Base-by-base conservation (phyloP, 768 basidiomycete species). In the Boletus subcaerulescens region DNA sequence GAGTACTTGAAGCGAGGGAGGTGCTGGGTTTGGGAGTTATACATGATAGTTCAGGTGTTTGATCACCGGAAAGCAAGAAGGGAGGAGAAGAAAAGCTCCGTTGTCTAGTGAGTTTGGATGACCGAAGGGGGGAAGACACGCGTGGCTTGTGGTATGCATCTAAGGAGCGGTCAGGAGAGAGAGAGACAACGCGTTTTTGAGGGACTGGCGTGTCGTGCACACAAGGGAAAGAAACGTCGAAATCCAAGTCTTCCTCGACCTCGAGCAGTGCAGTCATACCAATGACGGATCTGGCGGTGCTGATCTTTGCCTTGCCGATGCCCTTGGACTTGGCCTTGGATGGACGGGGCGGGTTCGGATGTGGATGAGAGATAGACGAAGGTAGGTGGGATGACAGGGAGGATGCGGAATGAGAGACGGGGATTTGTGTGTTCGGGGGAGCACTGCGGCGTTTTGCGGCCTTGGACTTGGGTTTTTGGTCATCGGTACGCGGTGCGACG, bases 261-360 rank as follows among this genome's bases (percentile, higher is more conserved):
- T 82, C 81, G 15, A 82, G 68, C 2, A 83, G 62, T 12, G 77
- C 76, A 17, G 79, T 65, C 82, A 83, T 83, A 52, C 76, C 79
- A 60, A 76, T 69, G 71, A 80, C 78, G 53, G 79, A 75, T 56
- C 76, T 72, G 14, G 76, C 74, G 13, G 65, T 56, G 50, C 72
- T 73, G 20, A 67, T 66, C 48, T 74, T 70, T 36, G 63, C 57
- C 50, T 71, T 71, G 45, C 41, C 44, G 33, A 62, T 58, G 6
- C 51, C 52, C 57, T 70, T 70, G 26, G 59, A 57, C 48, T 66
- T 68, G 55, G 59, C 57, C 47, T 66, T 68, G 54, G 60, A 69
- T 61, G 58, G 65, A 55, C 55, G 68, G n/a, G 56, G 44, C 24
- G 50, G 55, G 29, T 48, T 45, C 0, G 50, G 59, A 36, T 62